Evolutionary conservation across 176 grass and related monocot species (phyloP).

Genomic region (Elymus sibiricus): DNA sequence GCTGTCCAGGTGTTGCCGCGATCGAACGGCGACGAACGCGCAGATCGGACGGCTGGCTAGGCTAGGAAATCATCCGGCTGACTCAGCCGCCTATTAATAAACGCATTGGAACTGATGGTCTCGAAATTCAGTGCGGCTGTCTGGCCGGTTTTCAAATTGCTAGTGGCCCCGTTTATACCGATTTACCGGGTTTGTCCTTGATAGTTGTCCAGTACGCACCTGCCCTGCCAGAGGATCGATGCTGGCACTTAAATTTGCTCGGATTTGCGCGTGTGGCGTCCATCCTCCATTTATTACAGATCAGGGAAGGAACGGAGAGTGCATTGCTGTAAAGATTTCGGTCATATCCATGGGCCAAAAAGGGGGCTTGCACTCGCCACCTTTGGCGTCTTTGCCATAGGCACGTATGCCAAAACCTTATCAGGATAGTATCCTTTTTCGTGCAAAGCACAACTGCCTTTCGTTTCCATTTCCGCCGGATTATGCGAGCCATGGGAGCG

Average conservation of each 20-base stretch:
- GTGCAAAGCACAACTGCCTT: background rate
- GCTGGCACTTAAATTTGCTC: background rate
- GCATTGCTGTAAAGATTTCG: conserved; percentile 23
- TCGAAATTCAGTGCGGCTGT: background rate
- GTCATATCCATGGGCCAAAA: background rate
- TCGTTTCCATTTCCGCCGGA: background rate
- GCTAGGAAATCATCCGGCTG: too few relatives aligned
- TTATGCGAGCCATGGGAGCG: background rate
- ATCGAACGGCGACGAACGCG: too few relatives aligned
- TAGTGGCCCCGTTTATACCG: too few relatives aligned
- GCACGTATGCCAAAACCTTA: conserved; percentile 3
- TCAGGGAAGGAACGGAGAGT: background rate
- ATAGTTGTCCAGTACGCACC: background rate
- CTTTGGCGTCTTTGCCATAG: background rate
- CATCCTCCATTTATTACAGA: background rate
- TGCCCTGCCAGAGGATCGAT: too few relatives aligned
- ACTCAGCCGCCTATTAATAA: too few relatives aligned
- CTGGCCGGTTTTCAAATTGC: background rate
- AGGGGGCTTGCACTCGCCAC: background rate
- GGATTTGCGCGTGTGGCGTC: background rate
- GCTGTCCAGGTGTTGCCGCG: too few relatives aligned
- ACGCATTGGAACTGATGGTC: background rate
- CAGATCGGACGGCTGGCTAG: too few relatives aligned
- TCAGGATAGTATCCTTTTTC: conserved; percentile 3
- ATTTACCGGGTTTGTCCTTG: too few relatives aligned